Evolutionary conservation across 768 basidiomycete species (phyloP), one percentile per base, ranked within the genome.

Genomic region (Boletus huronensis): DNA sequence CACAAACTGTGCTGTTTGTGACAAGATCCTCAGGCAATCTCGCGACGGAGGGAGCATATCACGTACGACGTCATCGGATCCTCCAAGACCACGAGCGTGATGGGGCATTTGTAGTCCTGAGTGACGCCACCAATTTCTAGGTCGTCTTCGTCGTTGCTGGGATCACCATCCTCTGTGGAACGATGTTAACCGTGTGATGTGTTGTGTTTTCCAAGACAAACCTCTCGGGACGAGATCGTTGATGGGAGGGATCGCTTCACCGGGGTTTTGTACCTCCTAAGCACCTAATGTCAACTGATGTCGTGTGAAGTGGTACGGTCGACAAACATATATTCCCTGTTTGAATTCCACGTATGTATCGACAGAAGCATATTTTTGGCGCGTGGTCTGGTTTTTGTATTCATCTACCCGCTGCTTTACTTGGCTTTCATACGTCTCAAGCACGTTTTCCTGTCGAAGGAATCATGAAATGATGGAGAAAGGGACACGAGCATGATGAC

Each of bases 101-200:
- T 74, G 2, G 93, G 94, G 61, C 93, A 96, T 52, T 83, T 87
- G 76, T 85, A 92, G 62, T 84, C 85, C 64, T 90, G 88, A 6
- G 85, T 88, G 28, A 85, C 79, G 25, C 92, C 93, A 49, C 95
- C 95, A 47, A 96, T 76, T 70, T 93, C 88, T 31, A 98, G 71
- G 13, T 97, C 95, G 49, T 93, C 90, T 31, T 95, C 94, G 48
- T 85, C 85, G 53, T 90, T 90, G 50, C 87, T 90, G 29, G 80
- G 84, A 58, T 93, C 91, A 10, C 83, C 90, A 39, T 81, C 77
- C 80, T 93, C 93, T 93, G 43, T 14, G 34, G 11, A 38, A 38
- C 8, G 42, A 23, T 5, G 43, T 43, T 35, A 57, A 38, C n/a
- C 8, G 13, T 9, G 34, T 10, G 16, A 26, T 2, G 34, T 28